Conservation (phyloP, 1,139 yeast genomes). For the Yamadazyma trypodendri region DNA sequence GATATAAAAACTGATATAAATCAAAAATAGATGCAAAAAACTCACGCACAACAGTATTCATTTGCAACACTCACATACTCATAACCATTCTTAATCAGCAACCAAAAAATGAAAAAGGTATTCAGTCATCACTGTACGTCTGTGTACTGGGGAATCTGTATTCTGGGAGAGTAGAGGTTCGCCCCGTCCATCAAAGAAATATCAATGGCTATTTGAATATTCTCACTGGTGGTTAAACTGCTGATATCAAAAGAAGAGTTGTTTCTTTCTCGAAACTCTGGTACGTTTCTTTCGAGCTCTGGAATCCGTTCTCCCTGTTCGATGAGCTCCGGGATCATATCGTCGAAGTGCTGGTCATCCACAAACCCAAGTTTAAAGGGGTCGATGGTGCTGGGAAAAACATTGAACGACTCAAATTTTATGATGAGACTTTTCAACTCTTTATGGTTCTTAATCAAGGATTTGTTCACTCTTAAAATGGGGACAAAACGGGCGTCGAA, state of each 20-base stretch:
- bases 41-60: too few relatives aligned
- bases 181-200: neutral
- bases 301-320: conserved; percentile 5
- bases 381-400: conserved; percentile 34
- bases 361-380: conserved; percentile 39
- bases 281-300: neutral
- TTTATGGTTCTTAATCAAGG: conserved; percentile 26
- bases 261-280: too few relatives aligned
- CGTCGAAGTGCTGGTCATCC: conserved; percentile 37
- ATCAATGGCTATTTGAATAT: conserved; percentile 1
- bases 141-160: conserved; percentile 1
- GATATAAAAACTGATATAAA: too few relatives aligned
- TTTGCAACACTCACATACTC: too few relatives aligned
- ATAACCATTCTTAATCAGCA: too few relatives aligned
- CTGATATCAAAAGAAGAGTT: neutral
- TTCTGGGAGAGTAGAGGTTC: conserved; percentile 1
- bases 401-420: conserved; percentile 26
- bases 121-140: neutral
- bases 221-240: conserved; percentile 1
- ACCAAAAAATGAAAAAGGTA: neutral
- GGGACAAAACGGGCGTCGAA: conserved; percentile 44
- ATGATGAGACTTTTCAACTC: conserved; percentile 26
- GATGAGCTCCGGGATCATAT: conserved; percentile 32
- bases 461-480: conserved; percentile 35
- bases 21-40: too few relatives aligned